phyloP scores from a whole-genome alignment of 177 flowering plant genomes.

The Tripterygium wilfordii region DNA sequence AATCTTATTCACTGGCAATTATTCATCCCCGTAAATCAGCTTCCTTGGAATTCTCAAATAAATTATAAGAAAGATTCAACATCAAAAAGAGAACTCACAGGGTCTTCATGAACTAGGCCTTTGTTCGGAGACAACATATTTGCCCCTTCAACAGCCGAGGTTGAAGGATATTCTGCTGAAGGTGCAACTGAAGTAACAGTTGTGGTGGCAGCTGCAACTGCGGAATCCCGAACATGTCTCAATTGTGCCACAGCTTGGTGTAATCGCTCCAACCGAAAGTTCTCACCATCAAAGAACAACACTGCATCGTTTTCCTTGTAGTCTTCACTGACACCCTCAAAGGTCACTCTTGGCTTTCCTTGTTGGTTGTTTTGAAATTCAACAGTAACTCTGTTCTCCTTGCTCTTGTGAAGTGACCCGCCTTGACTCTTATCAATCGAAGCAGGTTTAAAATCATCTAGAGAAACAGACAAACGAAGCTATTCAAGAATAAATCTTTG shows the following conservation, averaged over 20 bases:
- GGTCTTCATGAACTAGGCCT: slow-evolving; percentile 23
- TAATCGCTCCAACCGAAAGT: slow-evolving; percentile 62
- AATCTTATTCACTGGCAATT: too few species aligned
- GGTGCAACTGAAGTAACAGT: slow-evolving; percentile 20
- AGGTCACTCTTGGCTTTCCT: slow-evolving; percentile 69
- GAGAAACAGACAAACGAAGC: background rate
- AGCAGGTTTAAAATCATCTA: slow-evolving; percentile 88
- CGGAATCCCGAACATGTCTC: slow-evolving; percentile 61
- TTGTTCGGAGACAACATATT: slow-evolving; percentile 33
- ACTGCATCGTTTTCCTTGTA: slow-evolving; percentile 84
- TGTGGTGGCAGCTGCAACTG: slow-evolving; percentile 21
- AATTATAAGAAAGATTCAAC: background rate
- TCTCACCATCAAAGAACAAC: slow-evolving; percentile 73
- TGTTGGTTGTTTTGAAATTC: slow-evolving; percentile 74
- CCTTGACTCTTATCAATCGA: slow-evolving; percentile 75
- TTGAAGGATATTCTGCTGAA: slow-evolving; percentile 31
- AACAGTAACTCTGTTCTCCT: slow-evolving; percentile 67
- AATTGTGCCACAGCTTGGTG: slow-evolving; percentile 79
- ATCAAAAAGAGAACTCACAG: slow-evolving; percentile 34
- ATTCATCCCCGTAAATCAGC: too few species aligned
- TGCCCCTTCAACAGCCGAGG: slow-evolving; percentile 36
- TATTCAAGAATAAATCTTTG: too few species aligned
- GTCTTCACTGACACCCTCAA: slow-evolving; percentile 75
- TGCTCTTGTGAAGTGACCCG: slow-evolving; percentile 62
- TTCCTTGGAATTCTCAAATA: too few species aligned